These are phyloP conservation scores for Starmerella powellii DNA, from an alignment of 805 yeast species.

Conservation along the genomic window DNA sequence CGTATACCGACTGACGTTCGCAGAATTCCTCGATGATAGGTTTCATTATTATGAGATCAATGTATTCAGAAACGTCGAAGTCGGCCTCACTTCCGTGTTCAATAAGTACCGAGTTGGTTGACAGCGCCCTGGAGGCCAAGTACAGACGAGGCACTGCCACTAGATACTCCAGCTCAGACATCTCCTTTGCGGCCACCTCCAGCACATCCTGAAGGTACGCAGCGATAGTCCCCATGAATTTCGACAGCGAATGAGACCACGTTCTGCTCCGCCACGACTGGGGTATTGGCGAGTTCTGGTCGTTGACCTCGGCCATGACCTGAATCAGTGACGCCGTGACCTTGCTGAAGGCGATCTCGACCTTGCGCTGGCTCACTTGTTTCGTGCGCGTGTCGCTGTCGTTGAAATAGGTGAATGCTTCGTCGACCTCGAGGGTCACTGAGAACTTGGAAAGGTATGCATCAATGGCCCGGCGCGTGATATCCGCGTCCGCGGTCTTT, in stretches of 20 bases:
- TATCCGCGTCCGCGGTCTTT: not conserved
- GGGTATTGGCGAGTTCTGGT: conserved; percentile 4
- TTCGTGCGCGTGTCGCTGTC: not conserved
- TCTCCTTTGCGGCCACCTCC: not conserved
- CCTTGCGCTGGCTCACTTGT: conserved; percentile 7
- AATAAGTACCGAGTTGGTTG: conserved; percentile 1
- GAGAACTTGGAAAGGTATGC: not conserved
- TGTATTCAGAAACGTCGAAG: conserved; percentile 1
- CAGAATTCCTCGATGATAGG: conserved; percentile 17
- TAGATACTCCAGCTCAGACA: conserved; percentile 14
- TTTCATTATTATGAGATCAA: conserved; percentile 2
- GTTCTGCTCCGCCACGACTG: not conserved
- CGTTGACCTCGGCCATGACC: not conserved
- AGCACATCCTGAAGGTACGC: conserved; percentile 4
- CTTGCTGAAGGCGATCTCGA: conserved; percentile 1
- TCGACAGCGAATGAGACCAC: conserved; percentile 1
- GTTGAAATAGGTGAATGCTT: conserved; percentile 2
- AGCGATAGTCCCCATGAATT: conserved; percentile 1
- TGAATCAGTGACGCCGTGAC: conserved; percentile 3
- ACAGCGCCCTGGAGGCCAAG: conserved; percentile 2
- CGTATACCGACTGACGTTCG: conserved; percentile 17
- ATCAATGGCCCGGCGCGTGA: conserved; percentile 1
- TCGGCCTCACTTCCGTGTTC: conserved; percentile 2
- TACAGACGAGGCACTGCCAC: conserved; percentile 8
- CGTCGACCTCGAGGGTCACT: not conserved